A percentile compares a stretch with the other conserved stretches of the same genome.
Conservation (phyloP, 208 protist species). For the Leishmania lainsoni region DNA sequence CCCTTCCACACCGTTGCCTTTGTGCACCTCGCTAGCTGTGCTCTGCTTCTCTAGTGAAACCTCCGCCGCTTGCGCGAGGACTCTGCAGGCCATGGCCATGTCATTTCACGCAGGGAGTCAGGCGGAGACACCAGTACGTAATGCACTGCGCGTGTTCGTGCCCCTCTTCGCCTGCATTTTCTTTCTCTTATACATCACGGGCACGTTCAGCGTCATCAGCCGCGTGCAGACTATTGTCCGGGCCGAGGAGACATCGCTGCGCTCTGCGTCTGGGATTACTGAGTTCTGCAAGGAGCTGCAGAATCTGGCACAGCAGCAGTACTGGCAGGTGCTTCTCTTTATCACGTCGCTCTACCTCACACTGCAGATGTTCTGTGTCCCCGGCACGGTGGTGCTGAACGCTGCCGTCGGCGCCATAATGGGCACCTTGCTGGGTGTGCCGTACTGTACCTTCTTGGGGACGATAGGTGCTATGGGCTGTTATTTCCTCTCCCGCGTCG, state of each 20-base stretch:
- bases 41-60: not conserved
- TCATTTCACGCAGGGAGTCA: constrained; percentile 29
- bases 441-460: constrained; percentile 61
- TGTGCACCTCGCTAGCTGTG: not conserved
- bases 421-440: constrained; percentile 68
- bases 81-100: constrained; percentile 19
- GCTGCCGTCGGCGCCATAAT: constrained; percentile 76
- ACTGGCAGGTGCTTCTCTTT: constrained; percentile 47
- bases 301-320: constrained; percentile 32
- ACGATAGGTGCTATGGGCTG: constrained; percentile 62
- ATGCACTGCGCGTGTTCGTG: constrained; percentile 21
- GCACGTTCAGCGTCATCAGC: constrained; percentile 35
- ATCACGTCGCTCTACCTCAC: constrained; percentile 59
- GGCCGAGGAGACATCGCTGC: constrained; percentile 36
- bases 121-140: constrained; percentile 1
- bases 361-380: constrained; percentile 91
- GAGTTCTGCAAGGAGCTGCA: constrained; percentile 53
- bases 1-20: not conserved
- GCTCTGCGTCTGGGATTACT: constrained; percentile 42
- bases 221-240: constrained; percentile 32
- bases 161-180: constrained; percentile 28
- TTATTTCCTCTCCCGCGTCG: constrained; percentile 43
- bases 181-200: constrained; percentile 44
- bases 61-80: not conserved
- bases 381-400: constrained; percentile 88